Evolutionary conservation across 192 early-diverging fungal genomes (phyloP).

Genomic region (Borealophlyctis nickersoniae): DNA sequence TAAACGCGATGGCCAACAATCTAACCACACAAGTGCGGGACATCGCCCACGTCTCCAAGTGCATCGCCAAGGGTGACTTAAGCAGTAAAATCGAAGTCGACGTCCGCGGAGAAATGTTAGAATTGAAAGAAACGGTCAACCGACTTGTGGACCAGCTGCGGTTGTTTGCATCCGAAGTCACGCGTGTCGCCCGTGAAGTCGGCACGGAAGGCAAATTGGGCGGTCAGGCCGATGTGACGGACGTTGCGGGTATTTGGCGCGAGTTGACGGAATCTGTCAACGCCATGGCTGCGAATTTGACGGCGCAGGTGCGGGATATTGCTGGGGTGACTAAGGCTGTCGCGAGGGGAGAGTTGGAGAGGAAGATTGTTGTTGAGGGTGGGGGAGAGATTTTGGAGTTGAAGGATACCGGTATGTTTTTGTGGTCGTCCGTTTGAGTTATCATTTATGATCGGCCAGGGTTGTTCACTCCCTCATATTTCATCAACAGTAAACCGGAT

Average conservation of each 20-base stretch:
- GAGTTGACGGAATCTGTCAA: constrained; percentile 66
- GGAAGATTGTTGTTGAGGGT: constrained; percentile 58
- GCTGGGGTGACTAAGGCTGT: constrained; percentile 62
- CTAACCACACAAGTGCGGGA: constrained; percentile 58
- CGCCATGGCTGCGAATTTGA: constrained; percentile 51
- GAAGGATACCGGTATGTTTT: too few relatives aligned
- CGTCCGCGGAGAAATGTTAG: constrained; percentile 65
- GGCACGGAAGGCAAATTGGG: constrained; percentile 42
- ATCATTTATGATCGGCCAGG: too few relatives aligned
- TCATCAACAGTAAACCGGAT: constrained; percentile 61
- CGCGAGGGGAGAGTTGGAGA: constrained; percentile 56
- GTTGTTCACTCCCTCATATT: too few relatives aligned
- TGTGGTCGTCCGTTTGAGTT: too few relatives aligned
- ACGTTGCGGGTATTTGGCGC: constrained; percentile 42
- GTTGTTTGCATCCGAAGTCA: constrained; percentile 61
- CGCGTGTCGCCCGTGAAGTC: constrained; percentile 54
- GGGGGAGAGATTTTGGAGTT: constrained; percentile 60
- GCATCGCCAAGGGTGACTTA: constrained; percentile 58
- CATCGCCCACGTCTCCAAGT: constrained; percentile 57
- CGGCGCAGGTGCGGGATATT: constrained; percentile 62
- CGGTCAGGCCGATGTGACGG: constrained; percentile 49
- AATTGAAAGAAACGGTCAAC: constrained; percentile 72
- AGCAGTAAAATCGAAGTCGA: constrained; percentile 57
- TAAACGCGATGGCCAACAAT: constrained; percentile 61
- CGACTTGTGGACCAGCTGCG: constrained; percentile 66